A percentile compares a stretch with the other conserved stretches of the same genome.
Conservation (phyloP, 495 filamentous ascomycete species). For the Sporormia fimetaria region DNA sequence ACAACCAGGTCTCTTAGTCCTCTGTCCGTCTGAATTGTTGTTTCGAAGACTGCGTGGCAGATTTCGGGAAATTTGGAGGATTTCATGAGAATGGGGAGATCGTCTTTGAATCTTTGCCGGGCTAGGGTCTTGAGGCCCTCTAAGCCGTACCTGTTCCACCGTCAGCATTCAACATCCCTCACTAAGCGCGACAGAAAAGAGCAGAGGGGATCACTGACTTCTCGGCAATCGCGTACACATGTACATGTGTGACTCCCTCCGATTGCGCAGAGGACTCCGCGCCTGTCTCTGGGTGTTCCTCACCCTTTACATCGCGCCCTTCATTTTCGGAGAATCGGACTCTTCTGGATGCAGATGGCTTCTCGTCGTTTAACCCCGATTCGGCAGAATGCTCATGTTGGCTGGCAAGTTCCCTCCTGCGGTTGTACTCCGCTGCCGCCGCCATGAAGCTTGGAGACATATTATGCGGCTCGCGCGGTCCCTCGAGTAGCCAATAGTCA, state of each 20-base stretch:
- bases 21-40: slow-evolving; percentile 34
- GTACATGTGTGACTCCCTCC: slow-evolving; percentile 30
- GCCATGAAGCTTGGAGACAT: too few relatives aligned
- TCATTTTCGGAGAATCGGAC: too few relatives aligned
- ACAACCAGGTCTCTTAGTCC: slow-evolving; percentile 34
- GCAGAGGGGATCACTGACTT: slow-evolving; percentile 24
- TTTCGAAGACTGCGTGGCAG: slow-evolving; percentile 35
- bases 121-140: slow-evolving; percentile 33
- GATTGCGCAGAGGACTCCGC: slow-evolving; percentile 14
- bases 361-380: too few relatives aligned
- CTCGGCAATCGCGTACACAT: slow-evolving; percentile 36
- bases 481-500: too few relatives aligned
- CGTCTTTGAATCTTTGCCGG: slow-evolving; percentile 31
- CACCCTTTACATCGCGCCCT: slow-evolving; percentile 15
- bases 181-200: background rate
- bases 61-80: slow-evolving; percentile 33
- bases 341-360: too few relatives aligned
- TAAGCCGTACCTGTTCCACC: slow-evolving; percentile 34
- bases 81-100: slow-evolving; percentile 26
- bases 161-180: slow-evolving; percentile 1
- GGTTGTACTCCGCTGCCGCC: too few relatives aligned
- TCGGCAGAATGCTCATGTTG: too few relatives aligned
- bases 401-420: too few relatives aligned
- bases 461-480: too few relatives aligned
- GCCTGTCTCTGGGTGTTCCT: slow-evolving; percentile 9